Percentiles rank a stretch among this genome's conserved stretches.
Conservation (phyloP, 2,329 filamentous ascomycete genomes). For the Exophiala sp. region DNA sequence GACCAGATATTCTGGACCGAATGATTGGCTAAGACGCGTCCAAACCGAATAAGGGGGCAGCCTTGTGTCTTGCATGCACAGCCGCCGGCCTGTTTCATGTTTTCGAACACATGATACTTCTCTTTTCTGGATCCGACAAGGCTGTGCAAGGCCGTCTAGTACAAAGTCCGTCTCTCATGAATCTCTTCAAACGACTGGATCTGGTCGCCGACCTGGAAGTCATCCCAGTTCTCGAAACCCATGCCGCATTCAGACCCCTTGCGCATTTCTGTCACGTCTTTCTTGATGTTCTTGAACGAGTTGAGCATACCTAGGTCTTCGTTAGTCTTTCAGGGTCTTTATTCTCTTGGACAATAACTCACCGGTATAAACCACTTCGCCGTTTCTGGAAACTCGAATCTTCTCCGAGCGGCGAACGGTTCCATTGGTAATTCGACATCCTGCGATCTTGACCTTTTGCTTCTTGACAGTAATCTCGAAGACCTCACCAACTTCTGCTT, state of each 20-base stretch:
- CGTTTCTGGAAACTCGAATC: constrained; percentile 68
- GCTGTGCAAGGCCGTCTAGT: constrained; percentile 7
- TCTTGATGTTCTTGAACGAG: constrained; percentile 87
- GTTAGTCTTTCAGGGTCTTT: neutral
- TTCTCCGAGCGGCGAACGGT: constrained; percentile 60
- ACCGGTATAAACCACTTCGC: constrained; percentile 78
- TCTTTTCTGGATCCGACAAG: neutral
- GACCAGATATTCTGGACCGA: neutral
- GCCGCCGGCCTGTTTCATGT: constrained; percentile 16
- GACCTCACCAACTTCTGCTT: constrained; percentile 78
- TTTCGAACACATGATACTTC: neutral
- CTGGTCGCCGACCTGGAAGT: constrained; percentile 75
- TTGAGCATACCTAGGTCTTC: constrained; percentile 63
- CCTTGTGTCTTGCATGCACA: constrained; percentile 11
- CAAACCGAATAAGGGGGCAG: constrained; percentile 1
- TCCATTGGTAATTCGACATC: constrained; percentile 83
- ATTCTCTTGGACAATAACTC: constrained; percentile 39
- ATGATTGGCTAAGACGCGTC: constrained; percentile 15
- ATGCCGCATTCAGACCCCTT: constrained; percentile 95
- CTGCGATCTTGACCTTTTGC: constrained; percentile 72
- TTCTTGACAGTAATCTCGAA: constrained; percentile 81
- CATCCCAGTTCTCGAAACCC: constrained; percentile 74
- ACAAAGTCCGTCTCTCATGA: constrained; percentile 62
- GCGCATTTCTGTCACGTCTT: constrained; percentile 81
- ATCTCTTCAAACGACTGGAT: constrained; percentile 85